Evolutionary conservation across 129 eudicot species (phyloP).

Genomic region (Kitagawia praeruptora): DNA sequence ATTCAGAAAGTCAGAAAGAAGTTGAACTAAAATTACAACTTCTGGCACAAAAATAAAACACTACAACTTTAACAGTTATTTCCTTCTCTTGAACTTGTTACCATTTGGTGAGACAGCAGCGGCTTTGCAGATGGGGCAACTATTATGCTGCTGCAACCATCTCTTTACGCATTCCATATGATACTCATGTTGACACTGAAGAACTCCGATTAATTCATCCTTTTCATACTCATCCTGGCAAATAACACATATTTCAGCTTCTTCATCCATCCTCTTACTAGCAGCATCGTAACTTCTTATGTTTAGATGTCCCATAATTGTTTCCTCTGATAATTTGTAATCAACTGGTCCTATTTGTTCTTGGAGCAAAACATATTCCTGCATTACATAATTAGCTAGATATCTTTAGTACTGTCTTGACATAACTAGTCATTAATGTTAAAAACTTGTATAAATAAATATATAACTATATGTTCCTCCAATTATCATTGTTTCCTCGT

Average conservation of each 20-base stretch:
- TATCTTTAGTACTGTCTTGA: not conserved
- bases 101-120: not conserved
- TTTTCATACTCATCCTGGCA: not conserved
- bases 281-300: not conserved
- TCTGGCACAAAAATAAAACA: not conserved
- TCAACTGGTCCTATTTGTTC: not conserved
- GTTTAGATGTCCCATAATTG: not conserved
- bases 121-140: conserved; percentile 18
- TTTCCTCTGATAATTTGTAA: not conserved
- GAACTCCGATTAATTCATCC: conserved; percentile 3
- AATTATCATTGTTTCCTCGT: not conserved
- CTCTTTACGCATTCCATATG: conserved; percentile 14
- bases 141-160: conserved; percentile 10
- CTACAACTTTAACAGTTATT: not conserved
- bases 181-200: conserved; percentile 16
- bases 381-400: not conserved
- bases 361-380: not conserved
- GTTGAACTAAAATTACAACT: too few species aligned
- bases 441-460: not conserved
- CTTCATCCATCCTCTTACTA: not conserved
- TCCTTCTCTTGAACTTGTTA: not conserved
- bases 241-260: not conserved
- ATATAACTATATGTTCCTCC: not conserved
- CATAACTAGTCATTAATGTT: not conserved
- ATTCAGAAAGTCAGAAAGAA: not conserved